Evolutionary conservation across 2,329 filamentous ascomycete species (phyloP), one percentile per base, ranked within the genome.

Genomic region (Cytospora mali): DNA sequence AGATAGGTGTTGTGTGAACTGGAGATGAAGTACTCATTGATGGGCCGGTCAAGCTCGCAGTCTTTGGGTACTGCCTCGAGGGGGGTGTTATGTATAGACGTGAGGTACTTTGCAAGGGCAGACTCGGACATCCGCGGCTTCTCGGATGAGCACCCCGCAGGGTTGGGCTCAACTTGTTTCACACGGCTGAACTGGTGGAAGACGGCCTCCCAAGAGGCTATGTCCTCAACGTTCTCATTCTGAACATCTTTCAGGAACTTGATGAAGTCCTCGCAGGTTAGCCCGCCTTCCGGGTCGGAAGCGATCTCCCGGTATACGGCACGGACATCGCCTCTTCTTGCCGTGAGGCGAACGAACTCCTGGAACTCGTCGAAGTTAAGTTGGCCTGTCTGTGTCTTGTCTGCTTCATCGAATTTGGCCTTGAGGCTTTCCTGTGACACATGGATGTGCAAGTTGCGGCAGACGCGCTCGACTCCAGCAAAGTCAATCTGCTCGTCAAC

Each of bases 1-100:
- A 99, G 87, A 71, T 99, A 99, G 0, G 95, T 99, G 76, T 99
- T 99, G 81, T 99, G 95, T 1, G 95, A 98, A 79, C 93, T 97
- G 1, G 94, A 98, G 68, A 99, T 95, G 79, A 93, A 97, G 76
- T 99, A 99, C 73, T 98, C 94, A 73, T 96, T 97, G 74, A 98
- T 80, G 0, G 95, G 95, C 27, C 91, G 87, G 71, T 96, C 88
- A 60, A 97, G 85, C 6, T 80, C 80, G 61, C 87, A 86, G 29
- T 86, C 78, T 14, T 84, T 76, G n/a, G 85, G 83, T 65, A 84
- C 81, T 49, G 84, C 83, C 29, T 83, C 77, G 49, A 92, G 83
- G 2, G 90, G 82, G 2, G 86, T 81, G 71, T 96, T 96, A 69
- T 87, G 83, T 51, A 85, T 84, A 0, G 92, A 96, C 16, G 88